phyloP scores from a whole-genome alignment of 2,329 filamentous ascomycete genomes.

The Xylariaceae sp. region DNA sequence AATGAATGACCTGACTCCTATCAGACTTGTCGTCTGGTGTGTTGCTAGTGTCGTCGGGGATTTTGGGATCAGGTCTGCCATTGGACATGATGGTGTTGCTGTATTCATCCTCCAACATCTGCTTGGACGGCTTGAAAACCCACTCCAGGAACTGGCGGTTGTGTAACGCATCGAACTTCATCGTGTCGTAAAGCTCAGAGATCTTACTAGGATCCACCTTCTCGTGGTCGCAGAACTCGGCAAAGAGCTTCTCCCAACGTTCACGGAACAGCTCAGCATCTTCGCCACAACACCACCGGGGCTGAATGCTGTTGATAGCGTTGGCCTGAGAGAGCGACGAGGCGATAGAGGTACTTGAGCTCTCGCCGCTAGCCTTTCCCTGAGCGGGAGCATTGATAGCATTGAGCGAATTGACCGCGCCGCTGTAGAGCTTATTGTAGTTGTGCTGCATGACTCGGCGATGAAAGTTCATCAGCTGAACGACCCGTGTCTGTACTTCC shows the following conservation, averaged over 20 bases:
- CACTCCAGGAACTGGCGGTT: slow-evolving; percentile 95
- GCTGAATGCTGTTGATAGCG: slow-evolving; percentile 65
- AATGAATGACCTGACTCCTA: slow-evolving; percentile 24
- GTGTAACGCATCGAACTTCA: slow-evolving; percentile 98
- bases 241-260: slow-evolving; percentile 96
- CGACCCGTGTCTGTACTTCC: slow-evolving; percentile 82
- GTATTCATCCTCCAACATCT: slow-evolving; percentile 67
- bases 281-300: slow-evolving; percentile 93
- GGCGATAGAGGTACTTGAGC: slow-evolving; percentile 34
- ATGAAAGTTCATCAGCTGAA: slow-evolving; percentile 97
- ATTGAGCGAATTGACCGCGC: slow-evolving; percentile 55
- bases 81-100: slow-evolving; percentile 36
- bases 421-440: slow-evolving; percentile 69
- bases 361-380: slow-evolving; percentile 36
- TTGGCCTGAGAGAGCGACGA: slow-evolving; percentile 53
- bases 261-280: slow-evolving; percentile 92
- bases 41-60: slow-evolving; percentile 32
- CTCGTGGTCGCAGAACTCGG: slow-evolving; percentile 91
- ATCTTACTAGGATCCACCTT: slow-evolving; percentile 99
- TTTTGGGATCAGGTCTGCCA: slow-evolving; percentile 28
- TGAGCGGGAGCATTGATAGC: slow-evolving; percentile 40
- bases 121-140: slow-evolving; percentile 84
- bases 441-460: slow-evolving; percentile 92
- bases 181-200: slow-evolving; percentile 95
- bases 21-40: slow-evolving; percentile 35